Evolutionary conservation across 2,329 filamentous ascomycete species (phyloP).

Genomic region (Pseudogymnoascus pannorum): DNA sequence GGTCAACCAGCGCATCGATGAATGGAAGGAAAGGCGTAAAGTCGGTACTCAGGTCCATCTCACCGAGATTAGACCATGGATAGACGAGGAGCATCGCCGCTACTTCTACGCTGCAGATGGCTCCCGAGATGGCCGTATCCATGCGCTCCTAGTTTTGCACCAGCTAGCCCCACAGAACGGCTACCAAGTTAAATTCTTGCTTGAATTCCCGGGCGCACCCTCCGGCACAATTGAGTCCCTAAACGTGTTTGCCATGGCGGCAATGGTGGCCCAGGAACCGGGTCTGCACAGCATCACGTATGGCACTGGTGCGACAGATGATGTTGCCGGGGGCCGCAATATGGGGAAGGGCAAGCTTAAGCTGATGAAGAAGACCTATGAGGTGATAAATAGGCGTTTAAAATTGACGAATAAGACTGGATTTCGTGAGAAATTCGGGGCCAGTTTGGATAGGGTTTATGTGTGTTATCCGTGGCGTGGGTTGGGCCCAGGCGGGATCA

Average conservation of each 20-base stretch:
- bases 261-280: conserved; percentile 42
- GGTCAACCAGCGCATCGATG: conserved; percentile 64
- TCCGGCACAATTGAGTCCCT: conserved; percentile 81
- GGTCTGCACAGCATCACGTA: conserved; percentile 71
- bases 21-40: conserved; percentile 75
- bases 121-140: conserved; percentile 57
- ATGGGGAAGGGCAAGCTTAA: conserved; percentile 72
- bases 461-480: conserved; percentile 86
- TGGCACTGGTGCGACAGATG: conserved; percentile 70
- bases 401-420: conserved; percentile 77
- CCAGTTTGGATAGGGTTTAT: conserved; percentile 74
- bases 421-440: conserved; percentile 86
- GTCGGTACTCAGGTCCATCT: conserved; percentile 75
- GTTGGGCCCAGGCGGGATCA: conserved; percentile 70
- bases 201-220: conserved; percentile 84
- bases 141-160: conserved; percentile 73
- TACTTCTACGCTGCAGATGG: conserved; percentile 74
- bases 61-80: conserved; percentile 83
- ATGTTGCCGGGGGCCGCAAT: conserved; percentile 72
- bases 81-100: conserved; percentile 72
- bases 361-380: conserved; percentile 76
- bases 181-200: conserved; percentile 93
- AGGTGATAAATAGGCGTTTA: conserved; percentile 72
- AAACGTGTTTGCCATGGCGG: conserved; percentile 60
- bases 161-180: conserved; percentile 74